These are phyloP conservation scores for Alopecurus myosuroides DNA, from an alignment of 176 grass and related monocot species.

Conservation along the genomic window DNA sequence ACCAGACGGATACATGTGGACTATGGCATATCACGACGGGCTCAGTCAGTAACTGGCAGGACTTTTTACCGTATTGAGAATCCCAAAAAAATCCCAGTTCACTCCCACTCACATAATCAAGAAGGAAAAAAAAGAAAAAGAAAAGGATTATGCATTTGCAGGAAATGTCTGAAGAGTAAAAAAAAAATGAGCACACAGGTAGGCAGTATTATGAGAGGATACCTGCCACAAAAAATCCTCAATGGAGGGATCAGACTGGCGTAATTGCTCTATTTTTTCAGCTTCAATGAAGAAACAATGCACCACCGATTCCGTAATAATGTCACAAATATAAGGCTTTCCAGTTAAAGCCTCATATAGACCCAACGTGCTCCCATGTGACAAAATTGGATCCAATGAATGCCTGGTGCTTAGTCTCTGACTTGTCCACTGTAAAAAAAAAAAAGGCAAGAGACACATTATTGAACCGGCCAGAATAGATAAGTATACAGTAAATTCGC, in stretches of 20 bases:
- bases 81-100: not conserved
- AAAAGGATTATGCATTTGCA: constrained; percentile 4
- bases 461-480: constrained; percentile 2
- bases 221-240: constrained; percentile 98
- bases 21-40: not conserved
- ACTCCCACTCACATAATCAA: not conserved
- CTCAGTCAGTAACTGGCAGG: not conserved
- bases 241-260: constrained; percentile 51
- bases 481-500: not conserved
- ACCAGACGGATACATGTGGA: not conserved
- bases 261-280: constrained; percentile 73
- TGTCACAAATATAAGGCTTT: constrained; percentile 86
- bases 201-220: not conserved
- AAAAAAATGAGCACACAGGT: not conserved
- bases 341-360: constrained; percentile 83
- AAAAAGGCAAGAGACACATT: not conserved
- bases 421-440: constrained; percentile 63
- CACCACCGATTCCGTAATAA: constrained; percentile 73
- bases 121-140: not conserved
- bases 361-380: constrained; percentile 83
- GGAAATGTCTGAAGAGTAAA: not conserved
- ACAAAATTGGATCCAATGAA: constrained; percentile 79
- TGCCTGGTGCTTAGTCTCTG: constrained; percentile 64
- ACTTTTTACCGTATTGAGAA: not conserved
- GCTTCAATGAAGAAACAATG: constrained; percentile 93